Conservation (phyloP, 148 eudicot species). For the Vaccinium myrtillus region DNA sequence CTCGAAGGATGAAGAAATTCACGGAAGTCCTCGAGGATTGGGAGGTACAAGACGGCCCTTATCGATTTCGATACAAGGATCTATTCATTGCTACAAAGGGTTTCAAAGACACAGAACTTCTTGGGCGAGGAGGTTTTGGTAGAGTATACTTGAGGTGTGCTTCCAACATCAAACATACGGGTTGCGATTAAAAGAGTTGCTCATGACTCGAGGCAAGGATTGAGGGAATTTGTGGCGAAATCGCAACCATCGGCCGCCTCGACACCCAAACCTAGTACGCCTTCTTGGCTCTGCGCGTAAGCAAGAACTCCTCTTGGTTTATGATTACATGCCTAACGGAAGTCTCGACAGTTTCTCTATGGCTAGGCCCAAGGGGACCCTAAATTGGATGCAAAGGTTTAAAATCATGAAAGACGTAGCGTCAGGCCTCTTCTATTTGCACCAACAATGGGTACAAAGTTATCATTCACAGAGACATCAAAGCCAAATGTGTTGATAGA, state of each 20-base stretch:
- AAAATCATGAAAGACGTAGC: conserved; percentile 11
- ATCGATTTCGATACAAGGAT: not conserved
- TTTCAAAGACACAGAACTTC: not conserved
- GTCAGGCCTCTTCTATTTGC: no score
- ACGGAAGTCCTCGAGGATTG: conserved; percentile 4
- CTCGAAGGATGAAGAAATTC: not conserved
- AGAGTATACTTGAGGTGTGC: conserved; percentile 1
- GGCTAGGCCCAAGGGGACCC: not conserved
- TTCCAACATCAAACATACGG: not conserved
- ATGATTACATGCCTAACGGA: not conserved
- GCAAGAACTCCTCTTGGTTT: conserved; percentile 1
- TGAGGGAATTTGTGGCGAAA: conserved; percentile 18
- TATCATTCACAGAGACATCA: no score
- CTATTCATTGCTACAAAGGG: not conserved
- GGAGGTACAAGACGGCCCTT: conserved; percentile 13
- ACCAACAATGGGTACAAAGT: no score
- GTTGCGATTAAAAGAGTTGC: conserved; percentile 3
- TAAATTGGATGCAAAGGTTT: conserved; percentile 6
- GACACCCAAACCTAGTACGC: not conserved
- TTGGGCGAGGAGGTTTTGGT: conserved; percentile 12
- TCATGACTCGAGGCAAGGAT: conserved; percentile 4
- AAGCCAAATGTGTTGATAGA: no score
- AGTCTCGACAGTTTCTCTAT: not conserved
- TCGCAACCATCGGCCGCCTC: conserved; percentile 6
- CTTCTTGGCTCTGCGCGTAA: conserved; percentile 15